Percentiles rank a stretch among this genome's conserved stretches.
phyloP scores from a whole-genome alignment of 2,329 filamentous ascomycete genomes.

The Xylaria sp. region DNA sequence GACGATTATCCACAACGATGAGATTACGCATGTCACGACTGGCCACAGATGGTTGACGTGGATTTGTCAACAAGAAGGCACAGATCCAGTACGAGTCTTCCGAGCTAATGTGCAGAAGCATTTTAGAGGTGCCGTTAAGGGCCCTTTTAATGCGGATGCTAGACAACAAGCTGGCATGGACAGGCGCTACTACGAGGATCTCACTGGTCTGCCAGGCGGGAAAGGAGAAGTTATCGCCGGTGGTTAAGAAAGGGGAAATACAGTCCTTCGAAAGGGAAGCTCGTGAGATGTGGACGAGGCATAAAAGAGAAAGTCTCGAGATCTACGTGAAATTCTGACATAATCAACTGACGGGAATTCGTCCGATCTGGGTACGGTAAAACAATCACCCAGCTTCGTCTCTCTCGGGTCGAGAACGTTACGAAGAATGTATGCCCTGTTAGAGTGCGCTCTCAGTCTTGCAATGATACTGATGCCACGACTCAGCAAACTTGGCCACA shows the following conservation, averaged over 20 bases:
- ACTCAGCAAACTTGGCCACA: conserved; percentile 6
- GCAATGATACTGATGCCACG: not conserved
- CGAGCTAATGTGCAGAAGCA: conserved; percentile 56
- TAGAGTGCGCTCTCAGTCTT: not conserved
- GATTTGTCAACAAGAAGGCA: conserved; percentile 59
- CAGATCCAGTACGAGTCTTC: conserved; percentile 58
- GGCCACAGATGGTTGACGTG: conserved; percentile 60
- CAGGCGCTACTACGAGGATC: conserved; percentile 54
- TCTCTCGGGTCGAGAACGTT: not conserved
- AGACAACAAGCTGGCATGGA: conserved; percentile 58
- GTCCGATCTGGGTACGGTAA: not conserved
- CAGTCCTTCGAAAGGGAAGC: not conserved
- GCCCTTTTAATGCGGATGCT: conserved; percentile 58
- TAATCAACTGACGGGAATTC: not conserved
- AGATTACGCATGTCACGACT: conserved; percentile 61
- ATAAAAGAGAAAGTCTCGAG: not conserved
- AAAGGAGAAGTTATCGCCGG: conserved; percentile 48
- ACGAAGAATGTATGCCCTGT: not conserved
- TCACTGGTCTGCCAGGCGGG: conserved; percentile 44
- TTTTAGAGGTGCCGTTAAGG: conserved; percentile 56
- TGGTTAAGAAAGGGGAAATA: conserved; percentile 40
- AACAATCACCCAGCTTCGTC: not conserved
- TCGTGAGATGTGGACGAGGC: not conserved
- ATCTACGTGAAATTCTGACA: not conserved
- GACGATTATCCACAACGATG: conserved; percentile 59